Conservation (phyloP, 257 asterid species). For the Plantago major region DNA sequence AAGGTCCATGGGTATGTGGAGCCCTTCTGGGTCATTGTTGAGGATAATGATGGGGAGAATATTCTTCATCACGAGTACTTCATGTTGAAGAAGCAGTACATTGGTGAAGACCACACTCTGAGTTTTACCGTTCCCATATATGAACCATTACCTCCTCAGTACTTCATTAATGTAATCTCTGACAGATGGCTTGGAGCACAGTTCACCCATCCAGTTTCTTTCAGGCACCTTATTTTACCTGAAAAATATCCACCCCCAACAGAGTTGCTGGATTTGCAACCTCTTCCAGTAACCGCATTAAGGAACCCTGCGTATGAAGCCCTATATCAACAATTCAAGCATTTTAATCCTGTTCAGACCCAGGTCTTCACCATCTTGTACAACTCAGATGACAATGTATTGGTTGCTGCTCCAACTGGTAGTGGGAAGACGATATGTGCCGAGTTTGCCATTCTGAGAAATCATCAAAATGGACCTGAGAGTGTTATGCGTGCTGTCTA, state of each 20-base stretch:
- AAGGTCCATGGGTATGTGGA: slow-evolving; percentile 53
- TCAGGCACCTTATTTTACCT: slow-evolving; percentile 54
- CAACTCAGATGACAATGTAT: slow-evolving; percentile 54
- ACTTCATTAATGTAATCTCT: slow-evolving; percentile 47
- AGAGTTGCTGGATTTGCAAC: slow-evolving; percentile 57
- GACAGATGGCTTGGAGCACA: slow-evolving; percentile 54
- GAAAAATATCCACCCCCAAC: slow-evolving; percentile 64
- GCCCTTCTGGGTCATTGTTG: slow-evolving; percentile 60
- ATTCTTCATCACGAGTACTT: slow-evolving; percentile 55
- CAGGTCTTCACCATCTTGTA: slow-evolving; percentile 56
- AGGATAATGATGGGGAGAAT: slow-evolving; percentile 53
- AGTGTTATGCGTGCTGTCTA: slow-evolving; percentile 50
- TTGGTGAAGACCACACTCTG: slow-evolving; percentile 48
- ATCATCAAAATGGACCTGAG: slow-evolving; percentile 46
- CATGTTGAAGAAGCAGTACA: slow-evolving; percentile 50
- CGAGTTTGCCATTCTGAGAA: slow-evolving; percentile 50
- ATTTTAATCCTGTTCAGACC: slow-evolving; percentile 63
- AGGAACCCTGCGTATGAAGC: slow-evolving; percentile 52
- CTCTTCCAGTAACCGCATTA: slow-evolving; percentile 56
- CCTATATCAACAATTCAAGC: slow-evolving; percentile 57
- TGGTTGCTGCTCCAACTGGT: slow-evolving; percentile 66
- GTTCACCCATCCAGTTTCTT: slow-evolving; percentile 51
- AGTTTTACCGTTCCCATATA: slow-evolving; percentile 54
- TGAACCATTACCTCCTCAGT: slow-evolving; percentile 54
- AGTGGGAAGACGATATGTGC: slow-evolving; percentile 69